A percentile compares a stretch with the other conserved stretches of the same genome.
These are phyloP conservation scores for Cymodocea nodosa DNA, from an alignment of 116 monocot genomes.

Conservation along the genomic window DNA sequence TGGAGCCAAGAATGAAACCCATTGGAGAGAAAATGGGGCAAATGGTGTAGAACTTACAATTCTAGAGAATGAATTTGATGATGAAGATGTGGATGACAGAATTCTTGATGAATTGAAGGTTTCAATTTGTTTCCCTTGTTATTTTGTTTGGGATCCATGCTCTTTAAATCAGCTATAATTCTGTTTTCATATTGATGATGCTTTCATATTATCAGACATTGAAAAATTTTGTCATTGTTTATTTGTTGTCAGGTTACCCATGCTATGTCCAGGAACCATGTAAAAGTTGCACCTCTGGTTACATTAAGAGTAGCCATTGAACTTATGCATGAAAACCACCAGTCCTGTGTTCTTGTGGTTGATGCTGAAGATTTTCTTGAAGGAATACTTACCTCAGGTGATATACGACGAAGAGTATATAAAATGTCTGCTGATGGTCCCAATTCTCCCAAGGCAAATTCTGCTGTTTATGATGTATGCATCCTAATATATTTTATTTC, in stretches of 20 bases:
- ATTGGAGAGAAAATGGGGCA: conserved; percentile 27
- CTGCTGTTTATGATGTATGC: conserved; percentile 40
- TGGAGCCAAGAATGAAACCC: conserved; percentile 30
- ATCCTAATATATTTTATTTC: background rate
- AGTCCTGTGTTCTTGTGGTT: conserved; percentile 71
- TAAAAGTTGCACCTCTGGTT: conserved; percentile 40
- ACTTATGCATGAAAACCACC: conserved; percentile 68
- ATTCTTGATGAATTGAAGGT: conserved; percentile 95
- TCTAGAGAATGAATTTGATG: conserved; percentile 16
- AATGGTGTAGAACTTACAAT: conserved; percentile 52
- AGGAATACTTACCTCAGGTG: conserved; percentile 81
- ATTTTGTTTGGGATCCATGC: background rate
- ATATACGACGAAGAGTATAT: conserved; percentile 45
- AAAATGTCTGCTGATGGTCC: conserved; percentile 15
- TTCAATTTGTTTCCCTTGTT: conserved; percentile 2
- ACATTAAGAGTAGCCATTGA: conserved; percentile 42
- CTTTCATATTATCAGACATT: background rate
- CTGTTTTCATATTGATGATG: background rate
- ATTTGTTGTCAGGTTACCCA: conserved; percentile 59
- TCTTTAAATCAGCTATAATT: background rate
- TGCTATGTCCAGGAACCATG: conserved; percentile 63
- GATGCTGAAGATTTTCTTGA: conserved; percentile 80
- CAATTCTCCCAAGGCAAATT: conserved; percentile 15
- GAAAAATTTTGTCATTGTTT: background rate
- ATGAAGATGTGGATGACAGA: conserved; percentile 27